phyloP scores from a whole-genome alignment of 176 grass and related monocot species.

The Oryza nivara region DNA sequence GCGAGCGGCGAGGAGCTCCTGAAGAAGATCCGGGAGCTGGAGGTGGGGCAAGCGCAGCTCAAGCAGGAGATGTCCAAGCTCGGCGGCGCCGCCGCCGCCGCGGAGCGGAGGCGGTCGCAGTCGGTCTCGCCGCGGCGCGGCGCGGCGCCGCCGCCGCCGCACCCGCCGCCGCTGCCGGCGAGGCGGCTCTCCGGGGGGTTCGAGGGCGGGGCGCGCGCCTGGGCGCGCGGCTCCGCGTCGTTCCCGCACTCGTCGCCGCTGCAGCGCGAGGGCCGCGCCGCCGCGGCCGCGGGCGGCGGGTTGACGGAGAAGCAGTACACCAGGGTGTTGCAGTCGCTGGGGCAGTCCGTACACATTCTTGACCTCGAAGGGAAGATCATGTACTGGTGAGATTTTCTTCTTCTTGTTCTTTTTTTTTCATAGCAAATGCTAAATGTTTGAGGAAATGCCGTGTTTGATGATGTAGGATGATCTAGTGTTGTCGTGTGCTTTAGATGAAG shows the following conservation, averaged over 20 bases:
- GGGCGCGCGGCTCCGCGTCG: conserved; percentile 57
- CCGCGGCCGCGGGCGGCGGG: conserved; percentile 17
- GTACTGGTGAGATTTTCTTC: conserved; percentile 72
- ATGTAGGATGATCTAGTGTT: conserved; percentile 20
- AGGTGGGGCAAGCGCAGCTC: conserved; percentile 68
- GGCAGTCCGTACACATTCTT: conserved; percentile 88
- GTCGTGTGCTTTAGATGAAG: not conserved
- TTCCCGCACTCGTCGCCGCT: conserved; percentile 60
- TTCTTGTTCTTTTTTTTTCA: not conserved
- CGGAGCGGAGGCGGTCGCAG: conserved; percentile 59
- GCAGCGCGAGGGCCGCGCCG: conserved; percentile 59
- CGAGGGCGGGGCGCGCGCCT: conserved; percentile 33
- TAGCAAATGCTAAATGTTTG: not conserved
- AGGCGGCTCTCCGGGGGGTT: conserved; percentile 41
- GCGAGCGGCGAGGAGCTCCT: conserved; percentile 62
- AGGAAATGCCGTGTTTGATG: conserved; percentile 12
- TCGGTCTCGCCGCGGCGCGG: conserved; percentile 74
- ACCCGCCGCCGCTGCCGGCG: not conserved
- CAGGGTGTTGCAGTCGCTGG: conserved; percentile 77
- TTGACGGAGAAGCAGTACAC: conserved; percentile 77
- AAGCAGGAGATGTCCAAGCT: conserved; percentile 91
- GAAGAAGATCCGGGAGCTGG: conserved; percentile 85
- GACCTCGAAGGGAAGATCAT: conserved; percentile 88
- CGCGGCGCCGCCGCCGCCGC: not conserved
- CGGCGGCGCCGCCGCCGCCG: not conserved